Percentiles rank a stretch among this genome's conserved stretches.
phyloP scores from a whole-genome alignment of 2,329 filamentous ascomycete genomes.

The Hansfordia pulvinata region DNA sequence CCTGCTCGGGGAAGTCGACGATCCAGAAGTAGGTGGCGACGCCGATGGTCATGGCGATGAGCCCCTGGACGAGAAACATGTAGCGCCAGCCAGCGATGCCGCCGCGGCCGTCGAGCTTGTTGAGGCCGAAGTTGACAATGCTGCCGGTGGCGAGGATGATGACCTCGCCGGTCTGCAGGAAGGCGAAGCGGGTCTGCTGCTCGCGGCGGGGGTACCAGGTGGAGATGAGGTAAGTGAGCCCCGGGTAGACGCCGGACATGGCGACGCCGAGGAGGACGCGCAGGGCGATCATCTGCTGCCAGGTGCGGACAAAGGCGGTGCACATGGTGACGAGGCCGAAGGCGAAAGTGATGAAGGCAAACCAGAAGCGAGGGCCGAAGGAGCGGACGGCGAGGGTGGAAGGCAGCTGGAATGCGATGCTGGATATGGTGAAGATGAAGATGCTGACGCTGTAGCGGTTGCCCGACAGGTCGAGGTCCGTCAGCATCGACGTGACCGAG shows the following conservation, averaged over 20 bases:
- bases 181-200: slow-evolving; percentile 52
- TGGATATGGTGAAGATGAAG: slow-evolving; percentile 59
- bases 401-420: slow-evolving; percentile 54
- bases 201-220: slow-evolving; percentile 51
- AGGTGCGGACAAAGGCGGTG: slow-evolving; percentile 53
- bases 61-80: slow-evolving; percentile 56
- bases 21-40: slow-evolving; percentile 56
- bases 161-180: slow-evolving; percentile 51
- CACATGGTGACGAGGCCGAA: slow-evolving; percentile 49
- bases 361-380: slow-evolving; percentile 49
- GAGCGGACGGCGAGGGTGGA: slow-evolving; percentile 53
- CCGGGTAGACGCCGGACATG: slow-evolving; percentile 41
- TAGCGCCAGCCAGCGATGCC: slow-evolving; percentile 51
- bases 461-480: slow-evolving; percentile 48
- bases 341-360: slow-evolving; percentile 52
- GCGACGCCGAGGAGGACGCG: slow-evolving; percentile 51
- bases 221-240: slow-evolving; percentile 36
- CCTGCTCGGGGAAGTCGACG: slow-evolving; percentile 53
- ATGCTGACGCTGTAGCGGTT: slow-evolving; percentile 57
- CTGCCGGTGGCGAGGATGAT: slow-evolving; percentile 50
- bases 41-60: slow-evolving; percentile 45
- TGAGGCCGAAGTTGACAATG: slow-evolving; percentile 58
- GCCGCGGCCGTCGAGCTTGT: slow-evolving; percentile 40
- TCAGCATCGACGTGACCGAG: slow-evolving; percentile 54
- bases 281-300: slow-evolving; percentile 57